These are phyloP conservation scores for Eucalyptus virginea DNA, from an alignment of 345 rosid genomes.

Conservation along the genomic window DNA sequence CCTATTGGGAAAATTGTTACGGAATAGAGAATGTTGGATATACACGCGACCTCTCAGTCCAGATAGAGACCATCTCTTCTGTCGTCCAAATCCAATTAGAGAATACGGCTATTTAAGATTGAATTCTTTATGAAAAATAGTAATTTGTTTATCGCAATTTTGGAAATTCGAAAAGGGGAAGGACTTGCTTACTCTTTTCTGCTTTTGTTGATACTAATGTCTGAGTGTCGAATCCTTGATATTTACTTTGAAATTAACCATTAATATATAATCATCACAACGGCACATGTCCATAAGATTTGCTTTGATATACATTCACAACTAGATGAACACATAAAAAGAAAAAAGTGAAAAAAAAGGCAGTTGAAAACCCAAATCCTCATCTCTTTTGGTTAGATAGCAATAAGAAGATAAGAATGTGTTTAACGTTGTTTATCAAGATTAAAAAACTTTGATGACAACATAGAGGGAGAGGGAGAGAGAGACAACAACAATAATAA, in stretches of 20 bases:
- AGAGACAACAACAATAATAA: background rate
- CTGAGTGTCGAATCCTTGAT: background rate
- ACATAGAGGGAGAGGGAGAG: background rate
- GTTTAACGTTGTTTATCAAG: background rate
- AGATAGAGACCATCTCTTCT: background rate
- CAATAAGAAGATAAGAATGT: background rate
- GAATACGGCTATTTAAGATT: background rate
- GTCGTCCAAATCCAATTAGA: background rate
- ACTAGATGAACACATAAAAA: background rate
- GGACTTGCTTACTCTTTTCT: background rate
- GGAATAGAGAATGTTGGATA: background rate
- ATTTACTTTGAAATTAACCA: background rate
- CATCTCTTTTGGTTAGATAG: background rate
- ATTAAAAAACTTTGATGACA: background rate
- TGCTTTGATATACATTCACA: background rate
- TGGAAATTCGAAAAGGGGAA: background rate
- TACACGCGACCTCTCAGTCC: background rate
- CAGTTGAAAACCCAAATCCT: background rate
- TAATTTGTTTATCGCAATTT: background rate
- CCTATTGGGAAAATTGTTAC: background rate
- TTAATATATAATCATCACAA: background rate
- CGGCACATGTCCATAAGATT: background rate
- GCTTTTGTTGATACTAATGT: background rate
- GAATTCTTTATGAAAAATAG: background rate
- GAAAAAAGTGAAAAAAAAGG: fast-evolving